Evolutionary conservation across 2,329 filamentous ascomycete genomes (phyloP).

Genomic region (Tolypocladium nubicola): DNA sequence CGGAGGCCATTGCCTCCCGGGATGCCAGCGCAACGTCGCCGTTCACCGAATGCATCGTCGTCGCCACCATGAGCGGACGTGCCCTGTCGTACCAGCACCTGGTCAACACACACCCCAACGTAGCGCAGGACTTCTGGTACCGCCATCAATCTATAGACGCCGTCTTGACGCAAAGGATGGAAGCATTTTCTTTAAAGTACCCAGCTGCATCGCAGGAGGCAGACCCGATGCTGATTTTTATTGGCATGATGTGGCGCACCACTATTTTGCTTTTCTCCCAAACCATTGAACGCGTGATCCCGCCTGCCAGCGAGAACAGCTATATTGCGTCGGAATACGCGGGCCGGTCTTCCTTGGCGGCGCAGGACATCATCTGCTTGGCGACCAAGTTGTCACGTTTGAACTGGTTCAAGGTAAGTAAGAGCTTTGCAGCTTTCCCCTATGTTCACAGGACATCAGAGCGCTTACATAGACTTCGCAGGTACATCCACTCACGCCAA

Average conservation of each 20-base stretch:
- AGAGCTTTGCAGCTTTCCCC: neutral
- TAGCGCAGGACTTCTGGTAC: neutral
- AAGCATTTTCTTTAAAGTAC: neutral
- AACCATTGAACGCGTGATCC: neutral
- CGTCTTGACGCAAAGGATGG: neutral
- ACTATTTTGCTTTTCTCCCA: neutral
- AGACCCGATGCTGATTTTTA: neutral
- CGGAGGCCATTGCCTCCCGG: slow-evolving; percentile 16
- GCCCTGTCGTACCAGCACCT: neutral
- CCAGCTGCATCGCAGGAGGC: neutral
- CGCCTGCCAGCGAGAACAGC: neutral
- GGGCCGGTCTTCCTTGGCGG: neutral
- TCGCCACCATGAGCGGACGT: slow-evolving; percentile 14
- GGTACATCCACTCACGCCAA: slow-evolving; percentile 4
- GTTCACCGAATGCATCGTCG: slow-evolving; percentile 20
- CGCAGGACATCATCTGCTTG: neutral
- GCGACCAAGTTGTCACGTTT: neutral
- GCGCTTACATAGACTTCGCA: neutral
- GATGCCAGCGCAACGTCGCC: slow-evolving; percentile 14
- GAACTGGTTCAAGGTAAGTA: slow-evolving; percentile 1
- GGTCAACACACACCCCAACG: neutral
- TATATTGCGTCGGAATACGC: neutral
- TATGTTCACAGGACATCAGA: neutral
- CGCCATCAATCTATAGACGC: neutral
- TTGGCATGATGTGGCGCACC: neutral